A percentile compares a stretch with the other conserved stretches of the same genome.
Conservation (phyloP, 345 rosid genomes). For the Gossypioides kirkii region DNA sequence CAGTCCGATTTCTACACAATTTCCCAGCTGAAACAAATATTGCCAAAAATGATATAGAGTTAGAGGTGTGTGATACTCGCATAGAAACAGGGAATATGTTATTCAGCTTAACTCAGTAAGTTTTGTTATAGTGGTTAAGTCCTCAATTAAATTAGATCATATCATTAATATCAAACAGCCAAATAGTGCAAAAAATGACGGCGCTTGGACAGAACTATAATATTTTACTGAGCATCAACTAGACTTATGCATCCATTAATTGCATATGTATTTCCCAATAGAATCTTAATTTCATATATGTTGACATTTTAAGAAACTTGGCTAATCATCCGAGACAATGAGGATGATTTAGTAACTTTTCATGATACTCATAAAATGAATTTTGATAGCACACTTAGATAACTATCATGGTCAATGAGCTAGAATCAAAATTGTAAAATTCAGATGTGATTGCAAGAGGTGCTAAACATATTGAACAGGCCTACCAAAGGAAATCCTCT, state of each 20-base stretch:
- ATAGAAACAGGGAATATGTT: background rate
- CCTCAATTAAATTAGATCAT: background rate
- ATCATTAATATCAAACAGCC: background rate
- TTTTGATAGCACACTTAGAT: background rate
- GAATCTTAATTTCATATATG: background rate
- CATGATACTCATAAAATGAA: background rate
- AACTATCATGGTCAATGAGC: background rate
- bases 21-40: constrained; percentile 56
- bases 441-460: background rate
- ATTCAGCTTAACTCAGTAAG: background rate
- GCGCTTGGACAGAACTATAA: background rate
- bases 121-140: background rate
- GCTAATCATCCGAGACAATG: background rate
- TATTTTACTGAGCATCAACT: background rate
- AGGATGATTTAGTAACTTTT: background rate
- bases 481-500: constrained; percentile 85
- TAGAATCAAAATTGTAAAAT: background rate
- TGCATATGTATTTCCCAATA: background rate
- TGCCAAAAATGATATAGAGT: background rate
- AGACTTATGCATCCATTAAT: background rate
- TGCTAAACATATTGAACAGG: background rate
- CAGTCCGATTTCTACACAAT: constrained; percentile 87
- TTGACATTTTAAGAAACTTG: background rate
- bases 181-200: background rate
- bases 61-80: background rate